Evolutionary conservation across 2,329 filamentous ascomycete genomes (phyloP), one percentile per base, ranked within the genome.

Genomic region (Calonectria crousiana): DNA sequence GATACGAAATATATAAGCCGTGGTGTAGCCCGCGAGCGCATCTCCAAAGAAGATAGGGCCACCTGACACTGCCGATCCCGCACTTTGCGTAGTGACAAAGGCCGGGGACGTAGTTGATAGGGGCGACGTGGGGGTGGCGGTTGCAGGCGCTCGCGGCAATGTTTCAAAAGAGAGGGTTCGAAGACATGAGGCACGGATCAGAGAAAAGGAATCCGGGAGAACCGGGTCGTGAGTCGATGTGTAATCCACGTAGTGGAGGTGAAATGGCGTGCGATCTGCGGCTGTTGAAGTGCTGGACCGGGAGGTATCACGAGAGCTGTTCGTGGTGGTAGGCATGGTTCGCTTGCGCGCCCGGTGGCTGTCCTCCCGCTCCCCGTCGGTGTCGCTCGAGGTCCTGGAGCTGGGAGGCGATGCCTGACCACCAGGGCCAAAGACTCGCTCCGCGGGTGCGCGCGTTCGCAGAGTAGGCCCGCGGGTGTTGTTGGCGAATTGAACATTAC

Each of bases 1-100:
- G 52, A 94, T 92, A 32, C 92, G 92, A 80, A 94, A 94, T 76
- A 93, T 92, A 82, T 93, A 93, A 18, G 92, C 92, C 0, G 92
- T 94, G 0, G 92, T 94, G 83, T 93, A 93, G 36, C 92, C 92
- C 1, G 92, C 89, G 0, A 89, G 82, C 1, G 91, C 88, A 79
- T 94, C 92, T 36, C 92, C 92, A 74, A 94, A 93, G 82, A 94
- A 93, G 68, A 94, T 92, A 36, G 92, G 91, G 0, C 92, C 92
- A 3, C 92, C 92, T 3, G 91, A 91, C 1, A 89, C 88, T 20
- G 91, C 87, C 47, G 89, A 86, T 70, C 90, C 86, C 74, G 89
- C 82, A 80, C 87, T 87, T 78, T 90, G 89, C 2, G 89, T 88
- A 1, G 90, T 91, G 34, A 91, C 87, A 78, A 90, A 90, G 16